phyloP scores from a whole-genome alignment of 371 early-diverging fungal genomes.

The Batkoa obscura region DNA sequence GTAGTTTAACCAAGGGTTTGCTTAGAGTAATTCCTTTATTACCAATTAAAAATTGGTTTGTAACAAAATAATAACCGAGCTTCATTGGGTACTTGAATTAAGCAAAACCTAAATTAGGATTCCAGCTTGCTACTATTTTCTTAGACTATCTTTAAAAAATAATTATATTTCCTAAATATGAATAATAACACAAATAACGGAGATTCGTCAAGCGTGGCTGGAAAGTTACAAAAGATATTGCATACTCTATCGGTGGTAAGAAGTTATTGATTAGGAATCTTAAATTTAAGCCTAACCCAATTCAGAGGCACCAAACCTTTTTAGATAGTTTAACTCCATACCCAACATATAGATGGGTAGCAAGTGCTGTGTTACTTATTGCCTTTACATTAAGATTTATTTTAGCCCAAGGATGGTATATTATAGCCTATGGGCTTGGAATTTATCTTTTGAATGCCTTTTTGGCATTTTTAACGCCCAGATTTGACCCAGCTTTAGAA shows the following conservation, averaged over 20 bases:
- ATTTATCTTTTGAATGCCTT: slow-evolving; percentile 91
- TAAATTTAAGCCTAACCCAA: neutral
- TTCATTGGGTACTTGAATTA: too few relatives aligned
- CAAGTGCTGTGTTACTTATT: slow-evolving; percentile 34
- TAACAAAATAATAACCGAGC: too few relatives aligned
- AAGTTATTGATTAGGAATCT: too few relatives aligned
- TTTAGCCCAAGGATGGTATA: slow-evolving; percentile 80
- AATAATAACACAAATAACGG: neutral
- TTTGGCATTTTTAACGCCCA: slow-evolving; percentile 86
- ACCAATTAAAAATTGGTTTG: too few relatives aligned
- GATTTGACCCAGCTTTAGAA: slow-evolving; percentile 81
- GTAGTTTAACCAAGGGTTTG: too few relatives aligned
- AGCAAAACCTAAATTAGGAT: too few relatives aligned
- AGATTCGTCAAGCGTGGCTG: neutral
- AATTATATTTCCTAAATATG: too few relatives aligned
- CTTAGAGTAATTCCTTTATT: too few relatives aligned
- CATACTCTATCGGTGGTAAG: neutral
- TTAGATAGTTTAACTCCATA: slow-evolving; percentile 66
- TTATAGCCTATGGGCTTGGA: slow-evolving; percentile 71
- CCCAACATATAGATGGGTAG: slow-evolving; percentile 50
- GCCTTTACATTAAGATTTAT: slow-evolving; percentile 67
- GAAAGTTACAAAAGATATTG: neutral
- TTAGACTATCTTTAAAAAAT: too few relatives aligned
- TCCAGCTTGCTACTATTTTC: too few relatives aligned
- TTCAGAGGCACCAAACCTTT: slow-evolving; percentile 38